Conservation (phyloP, 1,284 basidiomycete species). For the Sporisorium exsertum region DNA sequence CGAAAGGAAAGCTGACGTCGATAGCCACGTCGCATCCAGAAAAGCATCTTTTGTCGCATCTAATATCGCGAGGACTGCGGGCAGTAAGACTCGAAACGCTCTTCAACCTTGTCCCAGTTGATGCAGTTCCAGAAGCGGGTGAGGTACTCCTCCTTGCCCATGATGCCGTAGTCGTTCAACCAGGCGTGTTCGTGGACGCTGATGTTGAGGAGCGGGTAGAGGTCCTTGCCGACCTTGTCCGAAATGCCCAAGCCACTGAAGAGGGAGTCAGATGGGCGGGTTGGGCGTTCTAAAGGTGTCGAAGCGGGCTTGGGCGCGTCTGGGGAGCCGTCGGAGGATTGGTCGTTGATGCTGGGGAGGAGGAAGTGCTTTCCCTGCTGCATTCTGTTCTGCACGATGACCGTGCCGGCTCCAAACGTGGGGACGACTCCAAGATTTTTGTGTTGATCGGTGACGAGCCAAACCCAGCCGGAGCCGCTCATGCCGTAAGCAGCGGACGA, state of each 20-base stretch:
- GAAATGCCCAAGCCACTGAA: constrained; percentile 39
- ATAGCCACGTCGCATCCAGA: too few relatives aligned
- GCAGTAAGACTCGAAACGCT: constrained; percentile 51
- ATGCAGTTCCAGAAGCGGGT: constrained; percentile 88
- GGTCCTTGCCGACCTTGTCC: constrained; percentile 72
- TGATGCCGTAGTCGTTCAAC: constrained; percentile 89
- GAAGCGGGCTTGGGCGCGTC: constrained; percentile 56
- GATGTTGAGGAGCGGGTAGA: constrained; percentile 85
- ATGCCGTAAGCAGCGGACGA: constrained; percentile 82
- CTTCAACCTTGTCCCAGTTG: constrained; percentile 77
- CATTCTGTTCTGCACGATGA: constrained; percentile 75
- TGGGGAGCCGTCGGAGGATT: constrained; percentile 26
- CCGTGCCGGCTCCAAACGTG: constrained; percentile 89
- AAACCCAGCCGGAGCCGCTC: constrained; percentile 83
- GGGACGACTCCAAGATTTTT: constrained; percentile 79
- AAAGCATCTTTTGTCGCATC: not conserved
- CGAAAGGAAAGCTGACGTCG: too few relatives aligned
- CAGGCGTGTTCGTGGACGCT: constrained; percentile 92
- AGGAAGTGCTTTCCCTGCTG: constrained; percentile 56
- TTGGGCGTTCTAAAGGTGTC: constrained; percentile 46
- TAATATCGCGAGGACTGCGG: constrained; percentile 36
- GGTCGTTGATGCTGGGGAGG: constrained; percentile 58
- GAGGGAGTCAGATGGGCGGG: constrained; percentile 30
- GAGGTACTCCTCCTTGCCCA: constrained; percentile 91
- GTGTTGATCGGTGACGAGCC: constrained; percentile 81